Percentiles rank a stretch among this genome's conserved stretches.
phyloP scores from a whole-genome alignment of 164 flowering plant species.

The Piper longum region DNA sequence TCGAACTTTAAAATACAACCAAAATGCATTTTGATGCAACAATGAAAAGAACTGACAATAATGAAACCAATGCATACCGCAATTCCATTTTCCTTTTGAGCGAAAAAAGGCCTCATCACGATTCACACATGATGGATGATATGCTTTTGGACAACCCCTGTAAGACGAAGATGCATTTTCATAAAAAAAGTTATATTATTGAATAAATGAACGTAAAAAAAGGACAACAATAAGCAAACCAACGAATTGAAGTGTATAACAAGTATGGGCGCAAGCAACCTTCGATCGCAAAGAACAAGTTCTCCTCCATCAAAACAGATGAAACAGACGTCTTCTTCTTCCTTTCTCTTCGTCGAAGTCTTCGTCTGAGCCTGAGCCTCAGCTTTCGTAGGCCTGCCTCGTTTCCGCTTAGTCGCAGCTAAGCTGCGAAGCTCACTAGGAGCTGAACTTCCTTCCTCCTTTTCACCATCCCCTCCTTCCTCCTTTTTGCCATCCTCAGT shows the following conservation, averaged over 20 bases:
- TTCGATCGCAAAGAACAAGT: conserved; percentile 85
- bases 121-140: conserved; percentile 82
- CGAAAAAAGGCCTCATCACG: conserved; percentile 84
- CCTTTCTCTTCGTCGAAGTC: conserved; percentile 20
- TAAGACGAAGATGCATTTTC: neutral
- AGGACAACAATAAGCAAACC: neutral
- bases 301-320: conserved; percentile 96
- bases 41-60: neutral
- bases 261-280: conserved; percentile 27
- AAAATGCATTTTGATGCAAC: too few relatives aligned
- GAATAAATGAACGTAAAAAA: neutral
- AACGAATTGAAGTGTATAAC: neutral
- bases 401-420: conserved; percentile 33
- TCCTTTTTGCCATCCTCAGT: neutral
- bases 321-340: conserved; percentile 82
- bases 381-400: conserved; percentile 46
- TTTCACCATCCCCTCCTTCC: neutral
- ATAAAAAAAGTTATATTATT: neutral
- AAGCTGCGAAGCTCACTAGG: neutral
- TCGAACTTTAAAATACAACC: too few relatives aligned
- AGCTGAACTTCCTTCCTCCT: neutral
- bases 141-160: conserved; percentile 95
- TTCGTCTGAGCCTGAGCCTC: conserved; percentile 7
- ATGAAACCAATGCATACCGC: conserved; percentile 41
- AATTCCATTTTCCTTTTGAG: conserved; percentile 85